Evolutionary conservation across 2,329 filamentous ascomycete species (phyloP).

Genomic region (Clonostachys rhizophaga): DNA sequence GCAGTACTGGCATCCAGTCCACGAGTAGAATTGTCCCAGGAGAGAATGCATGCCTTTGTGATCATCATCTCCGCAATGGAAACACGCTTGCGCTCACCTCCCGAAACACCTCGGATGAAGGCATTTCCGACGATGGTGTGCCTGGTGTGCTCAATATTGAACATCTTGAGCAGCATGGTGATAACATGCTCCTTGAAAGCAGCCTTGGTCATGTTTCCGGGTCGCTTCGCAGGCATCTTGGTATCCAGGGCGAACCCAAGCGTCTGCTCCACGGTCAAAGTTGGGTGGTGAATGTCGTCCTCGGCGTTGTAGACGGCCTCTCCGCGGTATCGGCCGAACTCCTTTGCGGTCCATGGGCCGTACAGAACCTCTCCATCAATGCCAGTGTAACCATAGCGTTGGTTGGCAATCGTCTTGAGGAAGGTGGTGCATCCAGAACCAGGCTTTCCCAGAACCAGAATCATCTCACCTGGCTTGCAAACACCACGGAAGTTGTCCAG

Average conservation of each 20-base stretch:
- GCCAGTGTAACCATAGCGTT: conserved; percentile 50
- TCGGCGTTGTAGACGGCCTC: conserved; percentile 78
- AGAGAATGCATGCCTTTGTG: conserved; percentile 65
- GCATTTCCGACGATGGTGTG: conserved; percentile 82
- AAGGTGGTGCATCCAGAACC: conserved; percentile 70
- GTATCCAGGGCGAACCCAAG: conserved; percentile 80
- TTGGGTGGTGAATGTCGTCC: conserved; percentile 80
- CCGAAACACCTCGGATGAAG: conserved; percentile 75
- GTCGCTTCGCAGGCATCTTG: conserved; percentile 78
- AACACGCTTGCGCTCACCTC: conserved; percentile 75
- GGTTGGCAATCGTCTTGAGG: conserved; percentile 64
- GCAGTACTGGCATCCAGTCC: conserved; percentile 66
- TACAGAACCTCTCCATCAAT: conserved; percentile 69
- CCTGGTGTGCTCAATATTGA: conserved; percentile 86
- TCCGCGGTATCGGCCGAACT: conserved; percentile 72
- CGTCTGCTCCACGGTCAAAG: conserved; percentile 83
- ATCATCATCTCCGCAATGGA: conserved; percentile 82
- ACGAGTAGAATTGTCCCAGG: conserved; percentile 72
- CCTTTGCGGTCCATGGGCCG: conserved; percentile 65
- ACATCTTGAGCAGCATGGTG: conserved; percentile 77
- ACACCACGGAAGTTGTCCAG: conserved; percentile 68
- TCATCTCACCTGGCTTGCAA: conserved; percentile 81
- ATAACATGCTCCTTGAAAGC: conserved; percentile 77
- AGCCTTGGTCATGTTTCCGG: conserved; percentile 64
- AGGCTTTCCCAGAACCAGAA: conserved; percentile 74